Evolutionary conservation across 441 rosid genomes (phyloP).

Genomic region (Pelargonium fulgidum): DNA sequence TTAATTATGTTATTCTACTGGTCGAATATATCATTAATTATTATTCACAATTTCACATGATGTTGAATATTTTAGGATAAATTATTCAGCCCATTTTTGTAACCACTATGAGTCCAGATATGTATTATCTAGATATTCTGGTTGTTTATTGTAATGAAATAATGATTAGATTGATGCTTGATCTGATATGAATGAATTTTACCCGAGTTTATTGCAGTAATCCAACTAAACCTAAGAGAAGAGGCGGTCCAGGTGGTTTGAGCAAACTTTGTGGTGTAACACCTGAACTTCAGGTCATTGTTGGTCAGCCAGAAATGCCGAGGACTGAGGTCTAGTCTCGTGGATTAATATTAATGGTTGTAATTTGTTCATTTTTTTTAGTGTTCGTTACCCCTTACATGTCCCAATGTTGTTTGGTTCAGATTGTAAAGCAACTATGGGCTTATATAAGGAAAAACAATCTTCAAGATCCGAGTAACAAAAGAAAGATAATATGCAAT

Average conservation of each 20-base stretch:
- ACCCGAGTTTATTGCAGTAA: constrained; percentile 33
- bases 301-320: constrained; percentile 88
- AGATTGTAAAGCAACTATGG: constrained; percentile 97
- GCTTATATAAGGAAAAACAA: constrained; percentile 89
- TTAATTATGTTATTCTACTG: too few relatives aligned
- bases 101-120: too few relatives aligned
- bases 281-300: constrained; percentile 80
- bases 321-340: constrained; percentile 62
- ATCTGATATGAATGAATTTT: too few relatives aligned
- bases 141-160: too few relatives aligned
- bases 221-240: constrained; percentile 68
- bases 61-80: too few relatives aligned
- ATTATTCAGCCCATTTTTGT: too few relatives aligned
- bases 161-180: too few relatives aligned
- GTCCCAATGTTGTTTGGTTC: constrained; percentile 23
- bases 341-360: too few relatives aligned
- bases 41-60: too few relatives aligned
- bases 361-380: background rate
- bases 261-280: constrained; percentile 91
- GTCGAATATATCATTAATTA: too few relatives aligned
- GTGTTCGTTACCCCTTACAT: background rate
- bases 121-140: too few relatives aligned
- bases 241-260: constrained; percentile 83
- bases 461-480: constrained; percentile 96
- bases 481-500: constrained; percentile 89